Percentiles rank a stretch among this genome's conserved stretches.
phyloP scores from a whole-genome alignment of 1,139 yeast genomes.

The Pichia sp. region DNA sequence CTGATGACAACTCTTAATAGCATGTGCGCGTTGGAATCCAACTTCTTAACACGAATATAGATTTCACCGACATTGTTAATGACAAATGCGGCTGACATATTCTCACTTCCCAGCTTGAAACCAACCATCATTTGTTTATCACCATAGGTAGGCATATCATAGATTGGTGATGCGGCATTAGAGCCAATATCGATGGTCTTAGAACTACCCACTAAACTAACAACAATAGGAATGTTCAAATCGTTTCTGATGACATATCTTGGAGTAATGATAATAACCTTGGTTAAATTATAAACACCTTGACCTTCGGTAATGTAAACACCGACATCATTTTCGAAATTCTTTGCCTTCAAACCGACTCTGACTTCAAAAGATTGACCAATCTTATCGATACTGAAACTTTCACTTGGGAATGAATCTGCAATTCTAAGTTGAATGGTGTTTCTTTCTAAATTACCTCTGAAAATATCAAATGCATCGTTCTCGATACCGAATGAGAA shows the following conservation, averaged over 20 bases:
- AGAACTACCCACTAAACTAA: conserved; percentile 70
- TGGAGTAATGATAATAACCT: conserved; percentile 80
- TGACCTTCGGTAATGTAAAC: conserved; percentile 78
- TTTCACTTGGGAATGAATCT: conserved; percentile 71
- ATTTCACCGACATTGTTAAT: conserved; percentile 83
- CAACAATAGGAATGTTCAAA: conserved; percentile 52
- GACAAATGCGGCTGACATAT: conserved; percentile 88
- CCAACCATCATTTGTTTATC: conserved; percentile 58
- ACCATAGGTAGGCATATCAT: conserved; percentile 49
- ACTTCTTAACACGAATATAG: conserved; percentile 66
- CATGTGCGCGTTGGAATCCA: conserved; percentile 49
- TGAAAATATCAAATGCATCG: conserved; percentile 34
- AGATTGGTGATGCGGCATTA: conserved; percentile 59
- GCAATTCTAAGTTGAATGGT: conserved; percentile 70
- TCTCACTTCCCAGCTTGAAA: conserved; percentile 55
- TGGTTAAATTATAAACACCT: conserved; percentile 76
- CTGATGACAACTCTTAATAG: conserved; percentile 71
- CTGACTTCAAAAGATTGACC: conserved; percentile 76
- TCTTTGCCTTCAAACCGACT: conserved; percentile 56
- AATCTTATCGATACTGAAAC: conserved; percentile 84
- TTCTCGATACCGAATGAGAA: conserved; percentile 66
- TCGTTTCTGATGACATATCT: conserved; percentile 73
- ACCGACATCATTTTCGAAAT: conserved; percentile 74
- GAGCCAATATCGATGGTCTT: conserved; percentile 45
- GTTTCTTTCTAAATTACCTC: conserved; percentile 45